Evolutionary conservation across 371 early-diverging fungal species (phyloP), one percentile per base, ranked within the genome.

Genomic region (Mortierella sp.): DNA sequence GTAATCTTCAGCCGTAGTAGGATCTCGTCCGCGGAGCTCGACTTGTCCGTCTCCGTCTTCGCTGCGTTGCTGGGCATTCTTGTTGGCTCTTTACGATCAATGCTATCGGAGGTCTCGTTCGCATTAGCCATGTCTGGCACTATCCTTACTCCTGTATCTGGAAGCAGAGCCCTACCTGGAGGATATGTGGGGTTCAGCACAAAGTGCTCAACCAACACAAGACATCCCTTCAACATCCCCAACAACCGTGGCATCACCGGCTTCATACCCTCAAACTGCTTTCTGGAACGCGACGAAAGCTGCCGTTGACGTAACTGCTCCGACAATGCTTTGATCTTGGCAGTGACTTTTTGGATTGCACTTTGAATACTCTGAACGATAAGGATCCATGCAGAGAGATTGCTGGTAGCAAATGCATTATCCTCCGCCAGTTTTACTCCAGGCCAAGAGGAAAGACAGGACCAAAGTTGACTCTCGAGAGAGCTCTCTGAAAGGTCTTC

Each of bases 331-430:
- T 13, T n/a, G 14, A 76, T 26, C 55, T 76, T 76, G 55, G 7
- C 21, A 8, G 58, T 51, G 31, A 65, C 69, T 14, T 59, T 68
- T 38, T 58, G 56, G 13, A 64, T 58, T 1, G 63, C 54, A 0
- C 5, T 19, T 19, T 64, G 68, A 10, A 73, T 49, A 41, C 58
- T 39, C 14, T 67, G 73, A 13, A 64, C 13, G 45, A 73, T 73
- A 0, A 60, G n/a, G 16, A 67, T 64, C 73, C 73, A 73, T 1
- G 73, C 73, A 2, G 61, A 53, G 12, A 73, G 28, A n/a, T 73
- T 73, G 28, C 41, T 58, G 6, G 64, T 42, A 30, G 58, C 54
- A 13, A 19, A 0, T 34, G 31, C 12, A 18, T 10, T 13, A 10
- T 34, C 34, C 7, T 16, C 26, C 7, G 45, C 21, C 1, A 31